Base-by-base conservation (phyloP, 306 rosid genomes). In the Medicago arabica region DNA sequence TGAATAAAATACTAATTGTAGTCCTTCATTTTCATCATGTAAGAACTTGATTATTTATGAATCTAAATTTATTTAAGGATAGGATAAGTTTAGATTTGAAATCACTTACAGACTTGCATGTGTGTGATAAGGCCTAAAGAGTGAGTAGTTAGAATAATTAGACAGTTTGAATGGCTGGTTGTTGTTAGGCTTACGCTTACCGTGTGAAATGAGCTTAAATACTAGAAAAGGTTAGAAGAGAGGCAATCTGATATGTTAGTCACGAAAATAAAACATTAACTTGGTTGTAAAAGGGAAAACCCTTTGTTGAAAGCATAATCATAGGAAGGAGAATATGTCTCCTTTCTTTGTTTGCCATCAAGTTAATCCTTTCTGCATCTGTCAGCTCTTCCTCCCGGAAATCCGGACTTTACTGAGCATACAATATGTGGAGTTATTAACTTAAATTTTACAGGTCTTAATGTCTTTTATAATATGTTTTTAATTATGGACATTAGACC, bases 171-270 rank as follows among this genome's bases (percentile, higher is more conserved):
- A 25, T 25, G 65, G n/a, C 8, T 23, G 16, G 64, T 31, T 38
- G 14, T 60, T 60, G 41, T 60, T 60, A 31, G 17, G 68, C 64
- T 58, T 51, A 23, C 41, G 68, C 64, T 58, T 51, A 23, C 41
- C 17, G 28, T 17, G 19, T 12, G 28, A 38, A 64, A 39, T 64
- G 10, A 38, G 28, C 49, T 39, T 39, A 64, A 64, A 64, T 64
- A 34, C 21, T 34, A 62, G 65, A 39, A 25, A 3, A 31, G 21
- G 23, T 40, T 34, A 9, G 49, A 64, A 64, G 69, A 38, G 50
- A 25, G 17, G 65, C 68, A 1, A 7, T 62, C 44, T 34, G 68
- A 34, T 7, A n/a, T 16, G 23, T 16, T n/a, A 8, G 71, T 39
- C 16, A 17, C 8, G 5, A 40, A 41, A 19, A 43, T 55, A 67